A percentile compares a stretch with the other conserved stretches of the same genome.
Evolutionary conservation across 768 basidiomycete genomes (phyloP).

Genomic region (Russula dissimulans): DNA sequence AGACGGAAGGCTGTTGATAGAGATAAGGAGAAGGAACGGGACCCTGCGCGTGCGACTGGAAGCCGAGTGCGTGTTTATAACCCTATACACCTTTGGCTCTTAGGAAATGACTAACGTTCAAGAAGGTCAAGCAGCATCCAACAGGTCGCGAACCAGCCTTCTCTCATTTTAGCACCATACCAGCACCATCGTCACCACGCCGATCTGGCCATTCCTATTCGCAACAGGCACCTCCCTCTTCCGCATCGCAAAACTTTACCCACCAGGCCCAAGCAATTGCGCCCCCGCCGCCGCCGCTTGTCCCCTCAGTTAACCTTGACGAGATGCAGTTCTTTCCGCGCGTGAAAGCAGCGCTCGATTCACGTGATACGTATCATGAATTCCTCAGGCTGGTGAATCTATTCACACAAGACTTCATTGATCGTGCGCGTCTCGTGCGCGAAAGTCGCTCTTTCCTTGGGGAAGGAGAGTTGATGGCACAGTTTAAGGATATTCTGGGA

Average conservation of each 20-base stretch:
- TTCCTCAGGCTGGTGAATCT: slow-evolving; percentile 93
- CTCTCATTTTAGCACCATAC: slow-evolving; percentile 23
- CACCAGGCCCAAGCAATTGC: slow-evolving; percentile 2
- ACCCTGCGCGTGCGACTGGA: slow-evolving; percentile 12
- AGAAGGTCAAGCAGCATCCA: slow-evolving; percentile 24
- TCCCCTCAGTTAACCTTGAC: slow-evolving; percentile 28
- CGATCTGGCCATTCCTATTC: slow-evolving; percentile 17
- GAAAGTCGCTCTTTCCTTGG: slow-evolving; percentile 67
- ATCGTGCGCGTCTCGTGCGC: slow-evolving; percentile 71
- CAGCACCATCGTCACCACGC: slow-evolving; percentile 25
- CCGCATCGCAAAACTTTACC: background rate
- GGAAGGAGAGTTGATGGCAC: slow-evolving; percentile 68
- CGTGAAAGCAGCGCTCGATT: slow-evolving; percentile 65
- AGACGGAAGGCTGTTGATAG: slow-evolving; percentile 52
- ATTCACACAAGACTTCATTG: slow-evolving; percentile 90
- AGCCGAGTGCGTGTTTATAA: slow-evolving; percentile 13
- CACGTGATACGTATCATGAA: slow-evolving; percentile 78
- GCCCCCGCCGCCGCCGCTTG: slow-evolving; percentile 14
- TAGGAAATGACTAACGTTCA: background rate
- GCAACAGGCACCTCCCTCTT: slow-evolving; percentile 13
- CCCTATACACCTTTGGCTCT: background rate
- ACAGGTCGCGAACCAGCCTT: slow-evolving; percentile 21
- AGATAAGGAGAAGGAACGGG: slow-evolving; percentile 31
- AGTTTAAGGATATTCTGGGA: slow-evolving; percentile 79
- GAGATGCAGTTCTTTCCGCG: slow-evolving; percentile 88